These are phyloP conservation scores for Tothia fuscella DNA, from an alignment of 2,329 filamentous ascomycete species.

Conservation along the genomic window DNA sequence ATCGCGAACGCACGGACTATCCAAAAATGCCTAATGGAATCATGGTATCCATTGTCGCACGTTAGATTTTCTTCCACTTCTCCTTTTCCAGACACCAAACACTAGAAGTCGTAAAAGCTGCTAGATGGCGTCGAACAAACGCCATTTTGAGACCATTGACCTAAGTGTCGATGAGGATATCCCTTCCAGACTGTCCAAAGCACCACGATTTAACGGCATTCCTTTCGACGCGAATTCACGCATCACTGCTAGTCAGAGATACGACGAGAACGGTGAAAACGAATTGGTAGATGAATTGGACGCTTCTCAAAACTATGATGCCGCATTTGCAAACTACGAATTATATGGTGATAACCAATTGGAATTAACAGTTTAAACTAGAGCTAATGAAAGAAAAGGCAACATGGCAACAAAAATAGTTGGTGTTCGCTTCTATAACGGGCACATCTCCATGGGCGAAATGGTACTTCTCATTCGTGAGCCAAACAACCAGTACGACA, in stretches of 20 bases:
- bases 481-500: conserved; percentile 56
- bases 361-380: background rate
- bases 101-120: too few species aligned
- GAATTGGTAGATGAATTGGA: conserved; percentile 5
- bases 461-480: conserved; percentile 39
- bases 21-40: too few species aligned
- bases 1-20: too few species aligned
- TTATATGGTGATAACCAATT: background rate
- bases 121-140: too few species aligned
- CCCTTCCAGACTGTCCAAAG: too few species aligned
- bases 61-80: too few species aligned
- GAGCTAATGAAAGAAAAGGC: background rate
- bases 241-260: conserved; percentile 6
- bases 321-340: background rate
- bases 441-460: conserved; percentile 24
- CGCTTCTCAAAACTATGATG: background rate
- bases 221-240: too few species aligned
- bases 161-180: too few species aligned
- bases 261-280: conserved; percentile 7
- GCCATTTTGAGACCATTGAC: too few species aligned
- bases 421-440: conserved; percentile 34
- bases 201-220: too few species aligned
- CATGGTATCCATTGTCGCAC: too few species aligned
- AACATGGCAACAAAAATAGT: conserved; percentile 39
- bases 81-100: too few species aligned